These are phyloP conservation scores for Fusarium abutilonis DNA, from an alignment of 2,329 filamentous ascomycete species.

Conservation along the genomic window DNA sequence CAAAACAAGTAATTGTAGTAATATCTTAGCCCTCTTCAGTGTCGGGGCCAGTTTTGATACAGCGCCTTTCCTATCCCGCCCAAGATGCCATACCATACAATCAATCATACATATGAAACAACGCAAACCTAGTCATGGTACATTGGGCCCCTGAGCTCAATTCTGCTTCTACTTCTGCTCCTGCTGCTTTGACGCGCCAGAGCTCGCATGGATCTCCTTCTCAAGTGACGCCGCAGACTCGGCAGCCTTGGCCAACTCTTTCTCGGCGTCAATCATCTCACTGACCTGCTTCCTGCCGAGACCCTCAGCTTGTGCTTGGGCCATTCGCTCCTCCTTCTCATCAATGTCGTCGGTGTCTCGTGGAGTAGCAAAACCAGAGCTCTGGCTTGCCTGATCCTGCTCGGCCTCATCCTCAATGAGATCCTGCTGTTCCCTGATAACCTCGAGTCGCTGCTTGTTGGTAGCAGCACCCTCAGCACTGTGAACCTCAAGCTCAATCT, in stretches of 20 bases:
- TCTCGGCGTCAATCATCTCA: slow-evolving; percentile 66
- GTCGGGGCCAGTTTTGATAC: slow-evolving; percentile 42
- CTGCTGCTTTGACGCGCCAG: slow-evolving; percentile 47
- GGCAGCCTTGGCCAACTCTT: slow-evolving; percentile 53
- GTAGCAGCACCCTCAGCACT: slow-evolving; percentile 96
- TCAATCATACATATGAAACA: slow-evolving; percentile 49
- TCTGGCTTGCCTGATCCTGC: slow-evolving; percentile 84
- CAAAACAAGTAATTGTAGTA: slow-evolving; percentile 35
- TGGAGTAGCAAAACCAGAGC: slow-evolving; percentile 76
- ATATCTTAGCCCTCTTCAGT: slow-evolving; percentile 28
- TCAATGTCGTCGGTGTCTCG: slow-evolving; percentile 94
- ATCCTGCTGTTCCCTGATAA: slow-evolving; percentile 97
- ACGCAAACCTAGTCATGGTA: slow-evolving; percentile 40
- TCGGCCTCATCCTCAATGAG: slow-evolving; percentile 97
- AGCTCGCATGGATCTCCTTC: slow-evolving; percentile 43
- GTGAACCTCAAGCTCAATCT: slow-evolving; percentile 98
- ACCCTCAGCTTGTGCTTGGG: slow-evolving; percentile 60
- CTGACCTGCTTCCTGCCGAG: slow-evolving; percentile 59
- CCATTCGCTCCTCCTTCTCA: slow-evolving; percentile 82
- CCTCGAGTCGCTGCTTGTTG: slow-evolving; percentile 98
- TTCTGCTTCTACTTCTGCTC: slow-evolving; percentile 44
- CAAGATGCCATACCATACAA: slow-evolving; percentile 45
- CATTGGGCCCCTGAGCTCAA: slow-evolving; percentile 29
- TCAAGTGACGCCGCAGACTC: slow-evolving; percentile 40
- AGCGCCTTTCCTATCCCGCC: slow-evolving; percentile 42